Base-by-base conservation (phyloP, 305 asterid species). In the Solanum hybrid region DNA sequence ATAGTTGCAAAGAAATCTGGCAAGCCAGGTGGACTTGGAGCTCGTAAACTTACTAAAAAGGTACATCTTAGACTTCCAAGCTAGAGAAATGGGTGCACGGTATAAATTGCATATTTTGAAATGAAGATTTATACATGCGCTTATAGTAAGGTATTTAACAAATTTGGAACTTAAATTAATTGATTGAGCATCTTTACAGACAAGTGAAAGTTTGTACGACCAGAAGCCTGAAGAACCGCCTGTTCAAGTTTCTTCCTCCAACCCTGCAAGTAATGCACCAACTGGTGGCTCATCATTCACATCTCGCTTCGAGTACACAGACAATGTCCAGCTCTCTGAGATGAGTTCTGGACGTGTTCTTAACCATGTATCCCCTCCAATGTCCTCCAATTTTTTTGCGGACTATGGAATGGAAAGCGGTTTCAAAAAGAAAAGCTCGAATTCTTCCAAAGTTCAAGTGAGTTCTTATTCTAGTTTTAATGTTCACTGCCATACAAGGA, bases 401-500 rank as follows among this genome's bases (percentile, higher is more conserved):
- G 99, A 97, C 79, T 97, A 95, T 92, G 99, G 99, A 90, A 95
- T 97, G 99, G 99, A 95, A 12, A 93, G 95, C 91, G 97, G 98
- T 85, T 96, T 96, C 93, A 89, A 96, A 15, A 97, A 96, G 94
- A 96, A 95, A 84, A 93, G 94, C 93, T 93, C 95, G 51, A 94
- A 93, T 90, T 90, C 95, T 79, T 92, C 97, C n/a, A 97, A 95
- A 95, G 96, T 91, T 68, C 98, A 94, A 90, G 99, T 97, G 96
- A 93, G 97, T 80, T 45, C 22, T 79, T 33, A 61, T 91, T 82
- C 36, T 82, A 83, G n/a, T 37, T 75, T 75, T 34, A 85, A 77
- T 77, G 88, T 34, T 86, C 39, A 33, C 81, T 29, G 79, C 33
- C 38, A 57, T 51, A 31, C 51, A 51, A 41, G 36, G 83, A 39